Percentiles rank a stretch among this genome's conserved stretches.
Conservation (phyloP, 2,329 filamentous ascomycete genomes). For the Beauveria sp. region DNA sequence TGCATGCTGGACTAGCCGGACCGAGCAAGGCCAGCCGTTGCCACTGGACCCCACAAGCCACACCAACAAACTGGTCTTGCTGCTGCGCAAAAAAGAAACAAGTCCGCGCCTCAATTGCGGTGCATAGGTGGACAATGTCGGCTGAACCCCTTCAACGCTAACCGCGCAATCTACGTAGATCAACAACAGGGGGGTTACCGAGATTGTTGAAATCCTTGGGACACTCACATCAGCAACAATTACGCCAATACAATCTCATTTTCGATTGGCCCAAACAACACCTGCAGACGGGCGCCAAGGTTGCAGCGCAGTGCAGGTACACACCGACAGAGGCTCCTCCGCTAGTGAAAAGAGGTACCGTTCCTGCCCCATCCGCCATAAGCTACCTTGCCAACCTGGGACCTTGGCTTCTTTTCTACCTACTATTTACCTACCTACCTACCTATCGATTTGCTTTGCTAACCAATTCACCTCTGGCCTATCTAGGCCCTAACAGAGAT, state of each 20-base stretch:
- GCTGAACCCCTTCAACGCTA: conserved; percentile 9
- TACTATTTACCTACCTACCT: too few relatives aligned
- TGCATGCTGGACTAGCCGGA: background rate
- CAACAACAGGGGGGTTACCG: background rate
- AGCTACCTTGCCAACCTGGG: background rate
- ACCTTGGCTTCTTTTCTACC: background rate
- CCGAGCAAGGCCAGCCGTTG: background rate
- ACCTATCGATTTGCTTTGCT: background rate
- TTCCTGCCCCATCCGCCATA: background rate
- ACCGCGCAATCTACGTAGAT: conserved; percentile 2
- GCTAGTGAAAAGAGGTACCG: too few relatives aligned
- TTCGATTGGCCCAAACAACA: too few relatives aligned
- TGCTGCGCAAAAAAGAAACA: too few relatives aligned
- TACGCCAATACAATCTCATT: background rate
- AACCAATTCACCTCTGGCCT: too few relatives aligned
- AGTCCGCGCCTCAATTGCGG: too few relatives aligned
- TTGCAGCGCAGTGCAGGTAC: background rate
- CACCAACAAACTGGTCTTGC: too few relatives aligned
- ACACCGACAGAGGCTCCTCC: too few relatives aligned
- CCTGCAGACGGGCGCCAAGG: background rate
- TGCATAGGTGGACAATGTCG: background rate
- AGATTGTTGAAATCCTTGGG: background rate
- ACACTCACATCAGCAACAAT: too few relatives aligned
- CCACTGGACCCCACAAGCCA: background rate
- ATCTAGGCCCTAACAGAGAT: background rate